Evolutionary conservation across 345 rosid genomes (phyloP).

Genomic region (Eucalyptus urophylla): DNA sequence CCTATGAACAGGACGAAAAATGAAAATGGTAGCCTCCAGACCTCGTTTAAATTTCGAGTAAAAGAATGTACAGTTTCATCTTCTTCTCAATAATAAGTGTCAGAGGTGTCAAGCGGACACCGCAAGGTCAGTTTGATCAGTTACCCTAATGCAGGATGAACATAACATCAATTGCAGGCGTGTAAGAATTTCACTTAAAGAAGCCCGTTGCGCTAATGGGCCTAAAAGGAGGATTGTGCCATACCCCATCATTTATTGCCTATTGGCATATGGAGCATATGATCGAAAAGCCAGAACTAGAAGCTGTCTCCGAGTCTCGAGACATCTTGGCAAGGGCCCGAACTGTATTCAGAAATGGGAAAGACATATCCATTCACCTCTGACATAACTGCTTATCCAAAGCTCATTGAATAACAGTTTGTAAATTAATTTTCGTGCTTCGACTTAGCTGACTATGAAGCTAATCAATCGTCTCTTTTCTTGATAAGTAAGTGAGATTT

Average conservation of each 20-base stretch:
- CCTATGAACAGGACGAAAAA: neutral
- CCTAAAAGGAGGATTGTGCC: neutral
- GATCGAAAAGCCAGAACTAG: neutral
- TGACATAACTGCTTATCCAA: neutral
- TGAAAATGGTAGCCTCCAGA: neutral
- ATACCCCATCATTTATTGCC: neutral
- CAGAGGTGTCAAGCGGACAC: neutral
- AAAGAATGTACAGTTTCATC: neutral
- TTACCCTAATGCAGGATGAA: neutral
- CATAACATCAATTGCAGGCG: neutral
- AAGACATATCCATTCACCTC: neutral
- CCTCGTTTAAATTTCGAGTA: neutral
- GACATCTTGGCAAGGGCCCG: neutral
- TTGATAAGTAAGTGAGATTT: neutral
- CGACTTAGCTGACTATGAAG: neutral
- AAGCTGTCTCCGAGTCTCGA: neutral
- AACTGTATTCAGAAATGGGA: neutral
- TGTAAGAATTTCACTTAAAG: neutral
- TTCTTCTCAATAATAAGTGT: neutral
- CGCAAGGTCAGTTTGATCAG: neutral
- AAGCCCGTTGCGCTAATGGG: neutral
- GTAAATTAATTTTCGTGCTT: neutral
- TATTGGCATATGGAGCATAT: neutral
- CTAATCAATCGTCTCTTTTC: neutral
- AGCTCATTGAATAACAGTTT: neutral